These are phyloP conservation scores for Apiospora rasikravindrae DNA, from an alignment of 2,329 filamentous ascomycete genomes.

Conservation along the genomic window DNA sequence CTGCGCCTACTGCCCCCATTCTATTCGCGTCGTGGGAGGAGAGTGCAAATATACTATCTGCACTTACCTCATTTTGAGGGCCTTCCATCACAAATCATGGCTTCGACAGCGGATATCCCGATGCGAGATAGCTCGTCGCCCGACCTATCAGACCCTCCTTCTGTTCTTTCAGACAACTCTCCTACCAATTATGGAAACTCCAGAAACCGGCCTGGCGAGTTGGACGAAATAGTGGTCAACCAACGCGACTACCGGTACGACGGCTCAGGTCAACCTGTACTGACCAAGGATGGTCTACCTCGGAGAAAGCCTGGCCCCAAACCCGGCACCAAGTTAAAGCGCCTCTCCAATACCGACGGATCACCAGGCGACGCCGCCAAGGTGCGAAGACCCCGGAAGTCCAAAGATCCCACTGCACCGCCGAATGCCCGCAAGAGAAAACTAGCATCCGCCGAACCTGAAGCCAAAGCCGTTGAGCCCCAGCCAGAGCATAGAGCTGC, in stretches of 20 bases:
- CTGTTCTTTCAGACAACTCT: slow-evolving; percentile 39
- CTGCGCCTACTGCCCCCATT: background rate
- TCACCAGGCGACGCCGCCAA: slow-evolving; percentile 45
- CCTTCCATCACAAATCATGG: slow-evolving; percentile 21
- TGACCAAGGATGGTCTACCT: slow-evolving; percentile 63
- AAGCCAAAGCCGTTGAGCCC: slow-evolving; percentile 20
- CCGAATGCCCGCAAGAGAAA: slow-evolving; percentile 62
- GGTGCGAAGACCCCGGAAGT: slow-evolving; percentile 59
- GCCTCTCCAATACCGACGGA: slow-evolving; percentile 47
- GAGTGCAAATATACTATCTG: background rate
- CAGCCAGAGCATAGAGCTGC: slow-evolving; percentile 10
- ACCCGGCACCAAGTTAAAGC: slow-evolving; percentile 60
- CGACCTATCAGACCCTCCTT: slow-evolving; percentile 40
- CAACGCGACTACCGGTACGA: slow-evolving; percentile 39
- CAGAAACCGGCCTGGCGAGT: slow-evolving; percentile 31
- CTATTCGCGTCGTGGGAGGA: background rate
- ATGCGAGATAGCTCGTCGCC: slow-evolving; percentile 39
- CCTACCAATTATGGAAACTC: slow-evolving; percentile 30
- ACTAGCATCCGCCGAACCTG: slow-evolving; percentile 43
- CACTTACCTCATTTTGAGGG: background rate
- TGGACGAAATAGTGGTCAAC: slow-evolving; percentile 39
- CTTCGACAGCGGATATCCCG: slow-evolving; percentile 31
- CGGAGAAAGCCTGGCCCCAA: slow-evolving; percentile 70
- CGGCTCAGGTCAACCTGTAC: slow-evolving; percentile 44
- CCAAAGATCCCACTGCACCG: slow-evolving; percentile 63